Conservation (phyloP, 768 basidiomycete genomes). For the Mycena filopes region DNA sequence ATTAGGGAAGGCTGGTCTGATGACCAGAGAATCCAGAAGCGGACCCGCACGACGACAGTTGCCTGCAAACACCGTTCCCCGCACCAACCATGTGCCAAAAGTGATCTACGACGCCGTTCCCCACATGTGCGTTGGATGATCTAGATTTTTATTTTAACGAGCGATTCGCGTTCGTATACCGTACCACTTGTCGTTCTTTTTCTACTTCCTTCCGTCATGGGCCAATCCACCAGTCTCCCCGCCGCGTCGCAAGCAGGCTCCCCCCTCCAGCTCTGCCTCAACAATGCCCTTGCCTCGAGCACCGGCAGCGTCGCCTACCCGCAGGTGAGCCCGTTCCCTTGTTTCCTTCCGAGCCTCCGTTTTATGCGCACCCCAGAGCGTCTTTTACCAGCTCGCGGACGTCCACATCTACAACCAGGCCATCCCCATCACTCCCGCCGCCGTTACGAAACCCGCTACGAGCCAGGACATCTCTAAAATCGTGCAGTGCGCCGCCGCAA, state of each 20-base stretch:
- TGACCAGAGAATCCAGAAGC: too few species aligned
- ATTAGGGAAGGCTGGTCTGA: too few species aligned
- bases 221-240: background rate
- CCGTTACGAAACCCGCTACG: conserved; percentile 35
- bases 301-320: conserved; percentile 23
- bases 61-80: too few species aligned
- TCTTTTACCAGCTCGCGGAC: conserved; percentile 22
- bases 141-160: too few species aligned
- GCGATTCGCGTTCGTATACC: background rate
- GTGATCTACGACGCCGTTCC: too few species aligned
- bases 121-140: too few species aligned
- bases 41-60: too few species aligned
- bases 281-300: conserved; percentile 23
- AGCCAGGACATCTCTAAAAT: conserved; percentile 26
- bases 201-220: conserved; percentile 2
- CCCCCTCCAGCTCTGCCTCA: conserved; percentile 30
- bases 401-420: conserved; percentile 31
- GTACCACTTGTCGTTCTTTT: background rate
- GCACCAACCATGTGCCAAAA: too few species aligned
- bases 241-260: conserved; percentile 20
- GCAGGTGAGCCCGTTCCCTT: too few species aligned
- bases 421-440: conserved; percentile 36
- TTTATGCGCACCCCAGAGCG: too few species aligned
- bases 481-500: conserved; percentile 34
- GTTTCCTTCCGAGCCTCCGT: too few species aligned